Base-by-base conservation (phyloP, 2,329 filamentous ascomycete genomes). In the Cladosporium austrohemisphaericum region DNA sequence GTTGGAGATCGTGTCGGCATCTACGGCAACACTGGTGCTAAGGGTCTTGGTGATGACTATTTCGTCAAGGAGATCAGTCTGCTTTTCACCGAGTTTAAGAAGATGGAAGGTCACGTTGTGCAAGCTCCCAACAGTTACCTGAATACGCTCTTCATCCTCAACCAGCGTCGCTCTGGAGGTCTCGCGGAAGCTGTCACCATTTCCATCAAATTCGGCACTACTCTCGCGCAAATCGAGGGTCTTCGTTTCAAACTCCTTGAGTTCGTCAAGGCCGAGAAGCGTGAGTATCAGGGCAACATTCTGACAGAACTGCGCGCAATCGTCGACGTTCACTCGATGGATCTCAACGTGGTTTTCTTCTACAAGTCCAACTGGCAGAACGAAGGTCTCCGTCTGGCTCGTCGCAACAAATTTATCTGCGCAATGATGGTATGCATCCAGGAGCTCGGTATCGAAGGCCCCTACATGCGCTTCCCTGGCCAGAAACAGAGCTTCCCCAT, bases 311-410 rank as follows among this genome's bases (percentile, higher is more conserved):
- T 97, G 58, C 81, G 80, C 19, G 81, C 83, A 7, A 83, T 97
- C 44, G 82, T 84, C 19, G 85, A 95, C 60, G 88, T 90, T 28
- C 88, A 92, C 65, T 87, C 85, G 5, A 84, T 95, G 62, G 90
- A 84, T 3, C 78, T 96, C 62, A 96, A 95, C 68, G 83, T 97
- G 50, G 84, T 96, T 62, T 95, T 95, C 75, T 96, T 96, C 75
- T 95, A 96, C 78, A 96, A 96, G 69, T 89, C 86, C 52, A 96
- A 92, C 67, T 96, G 87, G 80, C 92, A 97, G 66, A 96, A 96
- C 65, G 92, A 97, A 65, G 76, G 94, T 36, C 76, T 96, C 19
- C 90, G 92, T 71, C 79, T 97, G 2, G 88, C 86, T 59, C 82
- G 92, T 14, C 87, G 93, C 61, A 96, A 96, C 76, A 93, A 91